Conservation (phyloP, 2,329 filamentous ascomycete species). For the Cladophialophora carrionii region DNA sequence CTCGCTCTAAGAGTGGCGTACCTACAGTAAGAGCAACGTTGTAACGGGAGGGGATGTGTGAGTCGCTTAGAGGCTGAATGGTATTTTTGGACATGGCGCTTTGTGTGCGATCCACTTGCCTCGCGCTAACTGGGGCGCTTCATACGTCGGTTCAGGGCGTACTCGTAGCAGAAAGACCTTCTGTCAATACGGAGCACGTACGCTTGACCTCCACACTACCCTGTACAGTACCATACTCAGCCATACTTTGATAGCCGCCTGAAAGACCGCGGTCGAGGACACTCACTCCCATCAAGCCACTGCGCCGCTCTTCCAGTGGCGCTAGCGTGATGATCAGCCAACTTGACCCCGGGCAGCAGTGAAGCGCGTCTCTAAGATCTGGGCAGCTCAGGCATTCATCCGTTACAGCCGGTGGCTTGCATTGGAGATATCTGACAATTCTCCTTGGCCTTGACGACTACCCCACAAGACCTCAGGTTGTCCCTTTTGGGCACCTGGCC, state of each 20-base stretch:
- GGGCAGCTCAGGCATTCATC: neutral
- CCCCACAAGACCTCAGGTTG: neutral
- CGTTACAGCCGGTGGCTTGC: slow-evolving; percentile 3
- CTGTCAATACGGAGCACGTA: neutral
- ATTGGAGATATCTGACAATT: neutral
- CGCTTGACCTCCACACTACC: slow-evolving; percentile 9
- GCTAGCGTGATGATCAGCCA: slow-evolving; percentile 2
- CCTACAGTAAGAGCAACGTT: neutral
- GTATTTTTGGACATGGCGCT: slow-evolving; percentile 13
- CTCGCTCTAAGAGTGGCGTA: neutral
- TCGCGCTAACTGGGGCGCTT: slow-evolving; percentile 29
- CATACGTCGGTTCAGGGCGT: slow-evolving; percentile 17
- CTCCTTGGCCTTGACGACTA: neutral
- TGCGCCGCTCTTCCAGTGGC: slow-evolving; percentile 9
- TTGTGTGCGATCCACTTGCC: slow-evolving; percentile 17
- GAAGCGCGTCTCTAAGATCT: neutral
- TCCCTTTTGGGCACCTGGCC: neutral
- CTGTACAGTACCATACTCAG: neutral
- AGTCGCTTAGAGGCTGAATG: slow-evolving; percentile 3
- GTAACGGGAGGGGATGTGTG: neutral
- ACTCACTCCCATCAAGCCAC: slow-evolving; percentile 1
- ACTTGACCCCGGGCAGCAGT: neutral
- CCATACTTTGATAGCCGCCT: slow-evolving; percentile 16
- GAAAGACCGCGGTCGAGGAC: neutral
- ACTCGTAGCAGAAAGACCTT: slow-evolving; percentile 9